These are phyloP conservation scores for Collybia sp. DNA, from an alignment of 768 basidiomycete genomes.

Conservation along the genomic window DNA sequence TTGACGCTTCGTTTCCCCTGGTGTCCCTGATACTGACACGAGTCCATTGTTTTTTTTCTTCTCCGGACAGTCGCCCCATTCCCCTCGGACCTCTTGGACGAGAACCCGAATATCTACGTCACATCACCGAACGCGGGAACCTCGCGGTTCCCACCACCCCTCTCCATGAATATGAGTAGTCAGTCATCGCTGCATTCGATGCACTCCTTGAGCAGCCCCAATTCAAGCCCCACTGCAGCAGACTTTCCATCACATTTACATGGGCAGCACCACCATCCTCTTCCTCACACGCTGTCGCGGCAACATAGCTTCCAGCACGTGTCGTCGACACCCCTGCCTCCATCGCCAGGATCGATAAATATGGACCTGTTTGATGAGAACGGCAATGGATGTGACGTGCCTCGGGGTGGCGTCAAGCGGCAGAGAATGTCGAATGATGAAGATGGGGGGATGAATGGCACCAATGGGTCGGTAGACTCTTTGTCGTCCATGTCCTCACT, in stretches of 20 bases:
- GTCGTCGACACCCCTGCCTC: constrained; percentile 31
- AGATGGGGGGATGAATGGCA: constrained; percentile 13
- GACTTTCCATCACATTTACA: constrained; percentile 33
- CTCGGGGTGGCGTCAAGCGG: constrained; percentile 38
- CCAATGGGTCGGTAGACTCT: constrained; percentile 20
- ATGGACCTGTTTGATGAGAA: constrained; percentile 42
- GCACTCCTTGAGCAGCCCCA: constrained; percentile 44
- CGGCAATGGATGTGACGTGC: constrained; percentile 16
- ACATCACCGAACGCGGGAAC: constrained; percentile 53
- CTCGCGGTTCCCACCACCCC: constrained; percentile 36
- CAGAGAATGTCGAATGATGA: constrained; percentile 44
- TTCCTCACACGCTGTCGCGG: constrained; percentile 44
- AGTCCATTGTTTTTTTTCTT: too few relatives aligned
- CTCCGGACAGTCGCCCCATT: constrained; percentile 35
- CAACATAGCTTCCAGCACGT: constrained; percentile 61
- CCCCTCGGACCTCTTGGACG: constrained; percentile 52
- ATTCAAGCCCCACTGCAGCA: constrained; percentile 47
- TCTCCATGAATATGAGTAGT: constrained; percentile 35
- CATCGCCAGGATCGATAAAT: constrained; percentile 34
- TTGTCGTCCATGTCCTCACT: constrained; percentile 27
- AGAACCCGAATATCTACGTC: constrained; percentile 68
- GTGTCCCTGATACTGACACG: not conserved
- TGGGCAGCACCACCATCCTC: constrained; percentile 16
- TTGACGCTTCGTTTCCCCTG: not conserved
- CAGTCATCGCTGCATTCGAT: constrained; percentile 15